phyloP scores from a whole-genome alignment of 2,329 filamentous ascomycete species.

The Epichloe hybrida region DNA sequence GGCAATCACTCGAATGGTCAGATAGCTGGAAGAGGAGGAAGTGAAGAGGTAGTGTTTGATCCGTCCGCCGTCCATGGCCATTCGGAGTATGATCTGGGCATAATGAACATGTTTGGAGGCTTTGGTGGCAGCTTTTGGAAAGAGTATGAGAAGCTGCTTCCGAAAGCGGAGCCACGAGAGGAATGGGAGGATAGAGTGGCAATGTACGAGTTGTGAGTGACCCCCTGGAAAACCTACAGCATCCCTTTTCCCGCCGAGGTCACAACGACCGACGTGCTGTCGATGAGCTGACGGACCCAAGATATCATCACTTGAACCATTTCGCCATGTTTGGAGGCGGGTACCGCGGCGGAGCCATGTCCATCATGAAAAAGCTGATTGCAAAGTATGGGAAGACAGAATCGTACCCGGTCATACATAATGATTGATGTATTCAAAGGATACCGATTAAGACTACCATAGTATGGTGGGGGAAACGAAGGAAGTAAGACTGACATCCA shows the following conservation, averaged over 20 bases:
- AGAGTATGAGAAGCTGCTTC: constrained; percentile 63
- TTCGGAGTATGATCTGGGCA: constrained; percentile 80
- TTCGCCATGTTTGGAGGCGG: constrained; percentile 71
- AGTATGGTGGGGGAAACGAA: not conserved
- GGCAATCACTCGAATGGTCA: constrained; percentile 62
- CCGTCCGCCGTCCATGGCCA: constrained; percentile 73
- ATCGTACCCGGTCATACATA: not conserved
- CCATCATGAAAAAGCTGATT: constrained; percentile 64
- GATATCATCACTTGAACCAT: constrained; percentile 85
- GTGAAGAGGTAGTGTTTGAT: constrained; percentile 72
- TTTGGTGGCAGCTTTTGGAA: constrained; percentile 59
- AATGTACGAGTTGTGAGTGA: constrained; percentile 68
- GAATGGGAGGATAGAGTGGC: constrained; percentile 77
- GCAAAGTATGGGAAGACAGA: constrained; percentile 47
- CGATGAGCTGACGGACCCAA: constrained; percentile 19
- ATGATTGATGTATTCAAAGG: constrained; percentile 3
- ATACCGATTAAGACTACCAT: not conserved
- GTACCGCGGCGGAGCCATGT: constrained; percentile 62
- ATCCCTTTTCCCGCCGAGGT: not conserved
- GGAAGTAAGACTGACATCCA: constrained; percentile 6
- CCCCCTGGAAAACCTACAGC: no score
- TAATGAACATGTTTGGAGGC: constrained; percentile 94
- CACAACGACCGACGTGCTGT: not conserved
- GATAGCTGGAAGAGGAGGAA: constrained; percentile 39
- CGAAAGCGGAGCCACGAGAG: constrained; percentile 63